phyloP scores from a whole-genome alignment of 164 flowering plant species.

The Magnolia officinalis region DNA sequence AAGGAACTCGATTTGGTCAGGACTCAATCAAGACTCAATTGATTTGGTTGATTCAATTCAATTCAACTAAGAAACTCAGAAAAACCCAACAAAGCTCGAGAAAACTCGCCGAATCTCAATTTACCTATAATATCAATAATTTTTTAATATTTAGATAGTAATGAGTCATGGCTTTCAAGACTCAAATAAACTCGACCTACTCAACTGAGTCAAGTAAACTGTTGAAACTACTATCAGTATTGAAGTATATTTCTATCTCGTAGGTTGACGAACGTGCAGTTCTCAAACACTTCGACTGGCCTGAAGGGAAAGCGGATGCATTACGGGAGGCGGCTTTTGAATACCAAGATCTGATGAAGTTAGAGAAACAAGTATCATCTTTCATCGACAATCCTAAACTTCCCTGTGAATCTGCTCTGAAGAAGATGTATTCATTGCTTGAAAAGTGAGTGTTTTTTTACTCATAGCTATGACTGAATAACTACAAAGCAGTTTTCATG shows the following conservation, averaged over 20 bases:
- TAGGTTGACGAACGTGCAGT: constrained; percentile 98
- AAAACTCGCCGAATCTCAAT: too few species aligned
- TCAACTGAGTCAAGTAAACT: neutral
- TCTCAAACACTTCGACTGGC: constrained; percentile 99
- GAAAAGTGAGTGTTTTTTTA: constrained; percentile 64
- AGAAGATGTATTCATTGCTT: constrained; percentile 93
- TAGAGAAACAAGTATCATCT: constrained; percentile 69
- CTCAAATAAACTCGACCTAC: too few species aligned
- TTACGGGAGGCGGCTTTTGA: constrained; percentile 95
- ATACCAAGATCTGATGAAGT: constrained; percentile 76
- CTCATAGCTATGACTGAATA: neutral
- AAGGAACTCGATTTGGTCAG: too few species aligned
- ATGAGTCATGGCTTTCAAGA: too few species aligned
- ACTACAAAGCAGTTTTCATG: neutral
- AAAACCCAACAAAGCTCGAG: too few species aligned
- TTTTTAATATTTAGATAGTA: too few species aligned
- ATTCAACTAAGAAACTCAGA: too few species aligned
- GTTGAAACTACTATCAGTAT: neutral
- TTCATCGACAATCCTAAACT: constrained; percentile 84
- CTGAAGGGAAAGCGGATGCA: constrained; percentile 98
- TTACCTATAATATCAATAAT: too few species aligned
- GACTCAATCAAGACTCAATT: too few species aligned
- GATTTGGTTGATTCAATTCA: too few species aligned
- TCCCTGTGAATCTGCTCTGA: constrained; percentile 79
- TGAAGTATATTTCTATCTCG: neutral